Evolutionary conservation across 169 alveolate genomes (phyloP).

Genomic region (Cryptosporidium baileyi): DNA sequence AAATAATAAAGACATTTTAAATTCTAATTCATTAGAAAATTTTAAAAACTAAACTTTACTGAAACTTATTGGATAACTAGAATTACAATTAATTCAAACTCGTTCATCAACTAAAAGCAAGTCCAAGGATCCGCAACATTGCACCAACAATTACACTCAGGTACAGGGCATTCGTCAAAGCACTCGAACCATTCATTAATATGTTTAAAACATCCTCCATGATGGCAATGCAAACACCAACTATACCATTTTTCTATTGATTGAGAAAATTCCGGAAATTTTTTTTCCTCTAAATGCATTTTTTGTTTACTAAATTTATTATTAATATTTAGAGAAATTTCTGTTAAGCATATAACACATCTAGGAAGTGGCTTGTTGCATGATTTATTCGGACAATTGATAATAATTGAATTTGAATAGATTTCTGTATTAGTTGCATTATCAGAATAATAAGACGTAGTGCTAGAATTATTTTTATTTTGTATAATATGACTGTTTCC

Average conservation of each 20-base stretch:
- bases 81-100: background rate
- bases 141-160: slow-evolving; percentile 66
- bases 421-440: background rate
- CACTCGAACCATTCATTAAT: slow-evolving; percentile 64
- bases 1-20: background rate
- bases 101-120: no score
- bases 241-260: slow-evolving; percentile 37
- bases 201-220: slow-evolving; percentile 64
- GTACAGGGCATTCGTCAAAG: slow-evolving; percentile 68
- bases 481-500: background rate
- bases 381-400: slow-evolving; percentile 55
- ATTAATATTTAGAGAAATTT: slow-evolving; percentile 7
- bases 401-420: background rate
- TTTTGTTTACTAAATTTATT: background rate
- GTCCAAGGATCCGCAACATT: slow-evolving; percentile 32
- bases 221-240: slow-evolving; percentile 67
- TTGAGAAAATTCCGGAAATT: background rate
- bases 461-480: background rate
- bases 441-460: background rate
- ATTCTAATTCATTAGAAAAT: background rate
- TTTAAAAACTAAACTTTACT: background rate
- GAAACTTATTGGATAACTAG: background rate
- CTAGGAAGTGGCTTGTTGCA: slow-evolving; percentile 47
- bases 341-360: slow-evolving; percentile 56
- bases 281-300: background rate